These are phyloP conservation scores for Clonostachys sp. DNA, from an alignment of 2,329 filamentous ascomycete species.

Conservation along the genomic window DNA sequence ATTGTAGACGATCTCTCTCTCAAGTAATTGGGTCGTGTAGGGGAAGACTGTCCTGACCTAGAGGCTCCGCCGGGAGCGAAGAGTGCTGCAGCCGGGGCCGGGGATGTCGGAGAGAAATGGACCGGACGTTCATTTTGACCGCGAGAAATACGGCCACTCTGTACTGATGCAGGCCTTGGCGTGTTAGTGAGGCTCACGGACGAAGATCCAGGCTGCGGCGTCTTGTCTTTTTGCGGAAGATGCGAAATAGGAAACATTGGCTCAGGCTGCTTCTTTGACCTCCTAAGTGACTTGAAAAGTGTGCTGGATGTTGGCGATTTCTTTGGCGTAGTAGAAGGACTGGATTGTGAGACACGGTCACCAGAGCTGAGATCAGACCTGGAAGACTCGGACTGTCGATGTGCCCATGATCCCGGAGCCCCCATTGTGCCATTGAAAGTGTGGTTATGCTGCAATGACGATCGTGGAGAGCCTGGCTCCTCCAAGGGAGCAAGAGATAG, in stretches of 20 bases:
- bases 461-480: conserved; percentile 38
- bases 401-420: conserved; percentile 28
- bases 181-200: conserved; percentile 33
- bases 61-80: conserved; percentile 24
- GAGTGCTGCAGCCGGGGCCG: conserved; percentile 44
- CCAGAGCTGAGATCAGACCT: conserved; percentile 80
- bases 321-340: conserved; percentile 57
- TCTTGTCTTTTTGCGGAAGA: conserved; percentile 68
- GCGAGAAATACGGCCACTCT: conserved; percentile 11
- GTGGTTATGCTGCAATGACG: conserved; percentile 18
- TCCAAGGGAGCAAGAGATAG: conserved; percentile 41
- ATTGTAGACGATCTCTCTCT: conserved; percentile 85
- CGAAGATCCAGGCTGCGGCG: conserved; percentile 27
- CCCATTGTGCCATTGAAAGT: conserved; percentile 36
- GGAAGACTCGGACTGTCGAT: conserved; percentile 67
- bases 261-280: conserved; percentile 69
- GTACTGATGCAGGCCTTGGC: conserved; percentile 27
- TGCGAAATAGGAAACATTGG: conserved; percentile 82
- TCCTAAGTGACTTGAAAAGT: conserved; percentile 72
- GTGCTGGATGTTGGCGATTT: conserved; percentile 60
- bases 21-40: conserved; percentile 54
- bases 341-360: conserved; percentile 55
- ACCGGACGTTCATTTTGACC: conserved; percentile 1
- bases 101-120: conserved; percentile 5
- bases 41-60: conserved; percentile 63